Percentiles rank a stretch among this genome's conserved stretches.
Evolutionary conservation across 768 basidiomycete genomes (phyloP).

Genomic region (Sporobolomyces phaffii): DNA sequence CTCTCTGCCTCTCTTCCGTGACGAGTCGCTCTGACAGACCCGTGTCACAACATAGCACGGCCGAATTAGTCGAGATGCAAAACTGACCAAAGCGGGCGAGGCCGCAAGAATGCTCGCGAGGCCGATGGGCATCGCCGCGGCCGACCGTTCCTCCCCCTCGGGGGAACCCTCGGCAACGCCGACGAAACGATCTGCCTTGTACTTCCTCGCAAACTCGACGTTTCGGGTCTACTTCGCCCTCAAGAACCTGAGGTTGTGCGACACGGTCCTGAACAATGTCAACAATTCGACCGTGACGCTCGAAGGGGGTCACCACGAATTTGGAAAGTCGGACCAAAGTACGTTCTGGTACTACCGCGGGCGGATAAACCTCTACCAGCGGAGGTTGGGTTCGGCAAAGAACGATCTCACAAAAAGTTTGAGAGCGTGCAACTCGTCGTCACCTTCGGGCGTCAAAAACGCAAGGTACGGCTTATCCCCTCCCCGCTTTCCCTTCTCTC

Average conservation of each 20-base stretch:
- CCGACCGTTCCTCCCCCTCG: constrained; percentile 35
- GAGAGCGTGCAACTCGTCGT: constrained; percentile 11
- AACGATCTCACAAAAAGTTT: constrained; percentile 34
- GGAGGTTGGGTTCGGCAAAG: constrained; percentile 35
- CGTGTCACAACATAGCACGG: too few species aligned
- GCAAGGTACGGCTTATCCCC: constrained; percentile 25
- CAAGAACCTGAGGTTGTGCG: constrained; percentile 40
- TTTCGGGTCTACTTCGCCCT: constrained; percentile 43
- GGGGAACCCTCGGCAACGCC: constrained; percentile 16
- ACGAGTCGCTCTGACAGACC: too few species aligned
- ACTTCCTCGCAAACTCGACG: constrained; percentile 40
- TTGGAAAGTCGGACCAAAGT: constrained; percentile 32
- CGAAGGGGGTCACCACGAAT: not conserved
- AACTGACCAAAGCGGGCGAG: constrained; percentile 32
- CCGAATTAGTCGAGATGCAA: constrained; percentile 18
- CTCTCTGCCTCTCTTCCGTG: not conserved
- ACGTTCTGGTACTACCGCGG: constrained; percentile 41
- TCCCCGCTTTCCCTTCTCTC: not conserved
- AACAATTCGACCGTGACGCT: constrained; percentile 24
- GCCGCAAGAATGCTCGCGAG: constrained; percentile 31
- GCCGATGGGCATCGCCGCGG: constrained; percentile 38
- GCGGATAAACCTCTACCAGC: constrained; percentile 39
- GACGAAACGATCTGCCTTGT: constrained; percentile 37
- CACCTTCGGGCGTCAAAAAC: constrained; percentile 7
- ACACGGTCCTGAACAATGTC: constrained; percentile 41